Evolutionary conservation across 2,329 filamentous ascomycete genomes (phyloP).

Genomic region (Remersonia thermophila): DNA sequence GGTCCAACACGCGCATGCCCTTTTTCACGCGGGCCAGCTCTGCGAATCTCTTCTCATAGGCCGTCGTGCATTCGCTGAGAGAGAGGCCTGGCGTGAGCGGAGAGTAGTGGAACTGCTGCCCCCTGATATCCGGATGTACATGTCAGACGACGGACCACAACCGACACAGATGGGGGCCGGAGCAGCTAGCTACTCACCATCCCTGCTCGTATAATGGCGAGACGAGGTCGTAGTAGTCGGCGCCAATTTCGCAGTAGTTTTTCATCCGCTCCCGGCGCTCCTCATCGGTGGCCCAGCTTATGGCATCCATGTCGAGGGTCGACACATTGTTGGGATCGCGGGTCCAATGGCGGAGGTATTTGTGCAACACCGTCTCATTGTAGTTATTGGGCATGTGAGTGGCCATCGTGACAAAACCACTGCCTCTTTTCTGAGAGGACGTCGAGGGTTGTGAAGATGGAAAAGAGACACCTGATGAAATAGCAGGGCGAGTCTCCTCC

Average conservation of each 20-base stretch:
- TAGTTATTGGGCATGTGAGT: constrained; percentile 4
- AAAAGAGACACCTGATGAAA: too few species aligned
- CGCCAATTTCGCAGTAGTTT: constrained; percentile 8
- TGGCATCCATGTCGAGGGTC: constrained; percentile 6
- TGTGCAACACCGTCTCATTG: constrained; percentile 3
- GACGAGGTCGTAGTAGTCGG: constrained; percentile 56
- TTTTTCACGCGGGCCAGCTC: constrained; percentile 55
- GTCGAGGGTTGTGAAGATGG: too few species aligned
- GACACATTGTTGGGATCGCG: constrained; percentile 4
- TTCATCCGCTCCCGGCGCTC: constrained; percentile 7
- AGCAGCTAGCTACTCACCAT: constrained; percentile 26
- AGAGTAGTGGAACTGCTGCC: constrained; percentile 66
- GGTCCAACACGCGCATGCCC: constrained; percentile 57
- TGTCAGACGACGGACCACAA: background rate
- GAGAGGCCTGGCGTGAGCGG: constrained; percentile 58
- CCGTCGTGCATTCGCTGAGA: constrained; percentile 60
- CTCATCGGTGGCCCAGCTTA: constrained; percentile 9
- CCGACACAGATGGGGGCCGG: background rate
- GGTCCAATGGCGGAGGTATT: constrained; percentile 8
- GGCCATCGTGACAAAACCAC: background rate
- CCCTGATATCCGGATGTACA: constrained; percentile 36
- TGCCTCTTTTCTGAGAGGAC: background rate
- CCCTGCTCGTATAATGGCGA: constrained; percentile 67
- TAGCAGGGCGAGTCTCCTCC: too few species aligned
- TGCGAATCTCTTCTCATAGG: constrained; percentile 68